Conservation (phyloP, 2,329 filamentous ascomycete species). For the Tolypocladium tropicale region DNA sequence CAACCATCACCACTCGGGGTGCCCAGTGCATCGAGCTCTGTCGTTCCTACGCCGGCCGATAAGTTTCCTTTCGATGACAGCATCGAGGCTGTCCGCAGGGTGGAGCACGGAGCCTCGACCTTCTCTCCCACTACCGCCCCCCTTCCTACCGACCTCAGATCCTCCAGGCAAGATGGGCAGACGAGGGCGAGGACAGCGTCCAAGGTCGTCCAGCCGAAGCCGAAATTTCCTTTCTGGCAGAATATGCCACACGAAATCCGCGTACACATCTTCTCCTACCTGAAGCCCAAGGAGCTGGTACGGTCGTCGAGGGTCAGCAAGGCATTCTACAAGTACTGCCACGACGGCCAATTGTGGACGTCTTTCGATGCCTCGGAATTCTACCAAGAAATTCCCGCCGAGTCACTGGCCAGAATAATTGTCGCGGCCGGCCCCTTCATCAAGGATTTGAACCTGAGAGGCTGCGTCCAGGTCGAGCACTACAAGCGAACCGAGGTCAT, state of each 20-base stretch:
- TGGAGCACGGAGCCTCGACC: constrained; percentile 36
- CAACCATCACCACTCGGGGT: constrained; percentile 29
- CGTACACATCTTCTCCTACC: constrained; percentile 64
- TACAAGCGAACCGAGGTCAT: constrained; percentile 69
- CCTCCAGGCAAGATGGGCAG: constrained; percentile 21
- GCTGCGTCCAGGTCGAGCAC: constrained; percentile 81
- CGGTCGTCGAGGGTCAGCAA: constrained; percentile 68
- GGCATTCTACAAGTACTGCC: constrained; percentile 72
- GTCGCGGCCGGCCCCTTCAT: constrained; percentile 80
- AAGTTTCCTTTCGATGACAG: constrained; percentile 31
- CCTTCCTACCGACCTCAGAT: constrained; percentile 53
- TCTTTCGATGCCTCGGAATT: constrained; percentile 76
- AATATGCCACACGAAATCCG: constrained; percentile 75
- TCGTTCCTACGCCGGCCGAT: constrained; percentile 26
- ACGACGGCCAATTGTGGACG: constrained; percentile 90
- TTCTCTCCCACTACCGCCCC: constrained; percentile 40
- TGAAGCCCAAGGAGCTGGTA: constrained; percentile 73
- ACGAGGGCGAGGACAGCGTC: constrained; percentile 7
- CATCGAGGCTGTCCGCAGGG: constrained; percentile 40
- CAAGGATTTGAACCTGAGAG: constrained; percentile 78
- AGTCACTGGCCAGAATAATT: constrained; percentile 77
- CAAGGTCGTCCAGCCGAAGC: constrained; percentile 15
- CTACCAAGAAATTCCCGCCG: constrained; percentile 76
- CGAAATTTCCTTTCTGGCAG: constrained; percentile 60
- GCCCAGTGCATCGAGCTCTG: constrained; percentile 24